A percentile compares a stretch with the other conserved stretches of the same genome.
phyloP scores from a whole-genome alignment of 169 alveolate species.

The Amoebophrya sp. region DNA sequence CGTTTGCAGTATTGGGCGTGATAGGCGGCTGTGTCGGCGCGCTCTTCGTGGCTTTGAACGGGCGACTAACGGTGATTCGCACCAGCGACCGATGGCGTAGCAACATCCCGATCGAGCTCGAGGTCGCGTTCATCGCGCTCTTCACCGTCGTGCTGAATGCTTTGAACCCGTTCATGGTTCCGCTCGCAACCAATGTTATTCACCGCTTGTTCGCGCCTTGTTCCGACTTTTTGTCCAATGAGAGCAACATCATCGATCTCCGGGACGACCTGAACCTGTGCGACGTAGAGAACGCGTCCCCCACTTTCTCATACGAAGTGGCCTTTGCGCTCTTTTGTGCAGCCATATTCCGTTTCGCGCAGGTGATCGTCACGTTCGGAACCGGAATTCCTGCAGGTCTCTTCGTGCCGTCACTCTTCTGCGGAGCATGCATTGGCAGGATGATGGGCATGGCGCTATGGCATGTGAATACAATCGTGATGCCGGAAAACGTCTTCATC shows the following conservation, averaged over 20 bases:
- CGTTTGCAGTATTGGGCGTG: constrained; percentile 49
- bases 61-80: background rate
- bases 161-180: background rate
- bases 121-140: background rate
- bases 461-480: background rate
- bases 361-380: constrained; percentile 24
- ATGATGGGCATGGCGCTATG: constrained; percentile 18
- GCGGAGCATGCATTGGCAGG: constrained; percentile 26
- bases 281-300: background rate
- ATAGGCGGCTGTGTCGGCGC: constrained; percentile 56
- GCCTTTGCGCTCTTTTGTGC: background rate
- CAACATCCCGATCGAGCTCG: background rate
- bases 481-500: background rate
- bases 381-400: constrained; percentile 32
- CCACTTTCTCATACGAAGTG: background rate
- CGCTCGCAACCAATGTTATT: background rate
- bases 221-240: background rate
- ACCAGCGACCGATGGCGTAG: background rate
- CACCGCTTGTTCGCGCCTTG: background rate
- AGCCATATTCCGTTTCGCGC: background rate
- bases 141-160: background rate
- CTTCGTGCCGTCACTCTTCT: constrained; percentile 15
- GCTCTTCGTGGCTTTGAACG: constrained; percentile 27
- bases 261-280: background rate
- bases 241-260: background rate